phyloP scores from a whole-genome alignment of 768 basidiomycete genomes.

The Boletus rex-veris region DNA sequence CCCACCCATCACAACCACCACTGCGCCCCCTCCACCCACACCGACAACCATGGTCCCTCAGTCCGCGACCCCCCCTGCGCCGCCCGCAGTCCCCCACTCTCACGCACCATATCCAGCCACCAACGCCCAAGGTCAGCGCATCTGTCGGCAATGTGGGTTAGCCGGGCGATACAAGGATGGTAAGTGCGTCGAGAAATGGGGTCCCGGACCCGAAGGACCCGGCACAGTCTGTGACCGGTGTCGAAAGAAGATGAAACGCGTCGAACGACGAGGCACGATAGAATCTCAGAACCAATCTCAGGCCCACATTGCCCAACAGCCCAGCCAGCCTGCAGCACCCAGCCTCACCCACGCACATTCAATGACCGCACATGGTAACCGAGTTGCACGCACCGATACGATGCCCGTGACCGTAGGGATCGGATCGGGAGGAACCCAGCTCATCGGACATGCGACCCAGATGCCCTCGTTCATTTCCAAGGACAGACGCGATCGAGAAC shows the following conservation, averaged over 20 bases:
- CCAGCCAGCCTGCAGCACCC: background rate
- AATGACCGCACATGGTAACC: constrained; percentile 17
- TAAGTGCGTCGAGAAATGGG: constrained; percentile 87
- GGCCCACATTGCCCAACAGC: constrained; percentile 14
- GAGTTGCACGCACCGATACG: constrained; percentile 30
- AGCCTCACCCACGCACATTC: constrained; percentile 20
- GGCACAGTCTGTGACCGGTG: constrained; percentile 85
- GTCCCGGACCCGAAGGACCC: constrained; percentile 78
- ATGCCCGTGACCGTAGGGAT: constrained; percentile 29
- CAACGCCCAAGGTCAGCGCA: constrained; percentile 66
- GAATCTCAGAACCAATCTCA: constrained; percentile 37
- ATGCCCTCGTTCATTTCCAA: constrained; percentile 24
- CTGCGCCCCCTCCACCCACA: constrained; percentile 13
- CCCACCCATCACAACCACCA: constrained; percentile 1
- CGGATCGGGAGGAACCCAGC: constrained; percentile 25
- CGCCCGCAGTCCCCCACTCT: background rate
- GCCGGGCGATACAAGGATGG: constrained; percentile 78
- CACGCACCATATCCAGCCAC: constrained; percentile 28
- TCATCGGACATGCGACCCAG: constrained; percentile 22
- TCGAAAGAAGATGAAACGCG: constrained; percentile 84
- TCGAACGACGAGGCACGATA: constrained; percentile 68
- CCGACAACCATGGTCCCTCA: constrained; percentile 8
- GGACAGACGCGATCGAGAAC: constrained; percentile 27
- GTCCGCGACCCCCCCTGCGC: background rate
- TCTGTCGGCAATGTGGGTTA: constrained; percentile 72